These are phyloP conservation scores for Dryadomyces quercus-mongolicae DNA, from an alignment of 2,329 filamentous ascomycete species.

Conservation along the genomic window DNA sequence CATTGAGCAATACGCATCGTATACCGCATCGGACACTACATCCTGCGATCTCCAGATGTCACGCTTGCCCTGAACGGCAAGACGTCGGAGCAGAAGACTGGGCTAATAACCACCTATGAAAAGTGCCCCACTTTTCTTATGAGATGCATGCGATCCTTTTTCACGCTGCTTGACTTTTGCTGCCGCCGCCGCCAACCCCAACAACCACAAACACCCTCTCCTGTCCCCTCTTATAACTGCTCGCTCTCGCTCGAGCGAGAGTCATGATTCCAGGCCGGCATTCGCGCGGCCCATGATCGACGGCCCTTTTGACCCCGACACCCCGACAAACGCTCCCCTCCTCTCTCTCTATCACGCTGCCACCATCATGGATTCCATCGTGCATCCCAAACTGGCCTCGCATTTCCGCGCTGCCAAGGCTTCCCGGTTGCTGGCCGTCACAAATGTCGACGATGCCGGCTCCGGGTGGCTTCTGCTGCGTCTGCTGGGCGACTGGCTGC, in stretches of 20 bases:
- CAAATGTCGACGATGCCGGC: slow-evolving; percentile 5
- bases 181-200: too few relatives aligned
- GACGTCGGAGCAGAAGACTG: too few relatives aligned
- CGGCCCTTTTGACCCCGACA: background rate
- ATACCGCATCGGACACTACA: too few relatives aligned
- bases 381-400: background rate
- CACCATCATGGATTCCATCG: background rate
- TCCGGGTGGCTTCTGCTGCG: slow-evolving; percentile 8
- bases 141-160: too few relatives aligned
- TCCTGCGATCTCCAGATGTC: too few relatives aligned
- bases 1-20: too few relatives aligned
- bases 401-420: slow-evolving; percentile 4
- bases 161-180: too few relatives aligned
- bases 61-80: too few relatives aligned
- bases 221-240: background rate
- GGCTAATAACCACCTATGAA: too few relatives aligned
- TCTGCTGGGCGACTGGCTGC: slow-evolving; percentile 10
- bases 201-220: background rate
- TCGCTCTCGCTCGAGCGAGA: background rate
- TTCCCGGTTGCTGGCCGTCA: background rate
- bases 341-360: background rate
- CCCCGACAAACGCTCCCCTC: too few relatives aligned
- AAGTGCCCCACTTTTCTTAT: too few relatives aligned
- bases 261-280: background rate
- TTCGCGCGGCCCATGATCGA: background rate